Base-by-base conservation (phyloP, 768 basidiomycete genomes). In the Postia placenta region DNA sequence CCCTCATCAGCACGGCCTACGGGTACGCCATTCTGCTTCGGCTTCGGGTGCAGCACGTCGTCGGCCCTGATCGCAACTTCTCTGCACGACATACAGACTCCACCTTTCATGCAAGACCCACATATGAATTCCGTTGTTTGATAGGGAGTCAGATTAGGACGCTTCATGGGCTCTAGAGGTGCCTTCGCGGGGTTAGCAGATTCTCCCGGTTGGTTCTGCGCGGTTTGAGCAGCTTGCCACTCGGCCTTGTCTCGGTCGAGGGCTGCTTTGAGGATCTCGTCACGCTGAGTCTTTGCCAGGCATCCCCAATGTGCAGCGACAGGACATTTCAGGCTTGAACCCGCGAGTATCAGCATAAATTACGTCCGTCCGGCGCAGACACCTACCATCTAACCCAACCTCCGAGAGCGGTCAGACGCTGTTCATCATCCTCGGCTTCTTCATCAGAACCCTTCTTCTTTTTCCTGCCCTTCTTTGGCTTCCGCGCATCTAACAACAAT, bases 341-440 rank as follows among this genome's bases (percentile, higher is more conserved):
- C 5, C 9, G 44, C 23, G 27, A 7, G 62, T 22, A 47, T 2
- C 6, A 42, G 36, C 51, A 30, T 15, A 35, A 26, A 37, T 46
- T 38, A 40, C 38, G 37, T 4, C 47, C 17, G 38, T 25, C 37
- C 4, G 30, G 15, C 26, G n/a, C n/a, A 43, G 19, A 23, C 15
- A 67, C 76, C 48, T 62, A 88, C 88, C 90, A 93, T 67, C 80
- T 75, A 54, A 92, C 80, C 90, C 90, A 93, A 23, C 90, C 90
- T 11, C 90, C 90, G 40, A 85, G 67, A 5, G 64, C 61, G 11
- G 53, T 66, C 9, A 80, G 66, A 42, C 67, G 69, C 30, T 73
- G 68, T 37, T 84, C 81, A 25, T 79, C 74, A 17, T 76, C 79
- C 43, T 80, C 83, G 36, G 75, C 73, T 27, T 77, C 73, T 48